Percentiles rank a stretch among this genome's conserved stretches.
phyloP scores from a whole-genome alignment of 2,329 filamentous ascomycete genomes.

The Colletotrichum sp. region DNA sequence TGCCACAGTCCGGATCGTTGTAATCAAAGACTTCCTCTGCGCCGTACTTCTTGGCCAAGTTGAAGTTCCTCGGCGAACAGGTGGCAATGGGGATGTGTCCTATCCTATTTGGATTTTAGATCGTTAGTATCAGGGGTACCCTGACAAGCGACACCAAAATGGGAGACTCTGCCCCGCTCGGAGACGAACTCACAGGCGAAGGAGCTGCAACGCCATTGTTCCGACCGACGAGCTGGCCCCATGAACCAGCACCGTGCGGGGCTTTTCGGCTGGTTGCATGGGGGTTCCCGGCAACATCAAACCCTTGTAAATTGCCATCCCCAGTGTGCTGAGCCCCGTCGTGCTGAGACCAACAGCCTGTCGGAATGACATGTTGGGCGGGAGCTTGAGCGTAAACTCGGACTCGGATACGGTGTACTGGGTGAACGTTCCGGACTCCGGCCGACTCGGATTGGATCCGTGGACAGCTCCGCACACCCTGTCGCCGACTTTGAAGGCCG shows the following conservation, averaged over 20 bases:
- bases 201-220: constrained; percentile 27
- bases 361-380: constrained; percentile 16
- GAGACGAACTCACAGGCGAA: constrained; percentile 27
- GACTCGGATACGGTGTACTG: constrained; percentile 17
- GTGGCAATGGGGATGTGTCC: constrained; percentile 33
- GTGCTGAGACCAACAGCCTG: constrained; percentile 22
- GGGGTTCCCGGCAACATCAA: constrained; percentile 24
- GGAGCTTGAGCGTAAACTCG: constrained; percentile 17
- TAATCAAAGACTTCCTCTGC: constrained; percentile 53
- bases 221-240: constrained; percentile 26
- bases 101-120: neutral
- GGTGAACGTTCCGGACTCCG: constrained; percentile 24
- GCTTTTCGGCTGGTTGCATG: constrained; percentile 12
- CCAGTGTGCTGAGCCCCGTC: constrained; percentile 16
- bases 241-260: constrained; percentile 24
- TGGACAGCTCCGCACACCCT: constrained; percentile 28
- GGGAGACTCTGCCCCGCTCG: neutral
- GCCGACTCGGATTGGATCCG: constrained; percentile 16
- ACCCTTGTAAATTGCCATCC: constrained; percentile 23
- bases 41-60: constrained; percentile 43
- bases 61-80: constrained; percentile 46
- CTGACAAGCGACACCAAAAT: neutral
- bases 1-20: constrained; percentile 32
- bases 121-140: neutral
- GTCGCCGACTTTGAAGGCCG: constrained; percentile 26